Evolutionary conservation across 2,329 filamentous ascomycete genomes (phyloP).

Genomic region (Diaporthe amygdali): DNA sequence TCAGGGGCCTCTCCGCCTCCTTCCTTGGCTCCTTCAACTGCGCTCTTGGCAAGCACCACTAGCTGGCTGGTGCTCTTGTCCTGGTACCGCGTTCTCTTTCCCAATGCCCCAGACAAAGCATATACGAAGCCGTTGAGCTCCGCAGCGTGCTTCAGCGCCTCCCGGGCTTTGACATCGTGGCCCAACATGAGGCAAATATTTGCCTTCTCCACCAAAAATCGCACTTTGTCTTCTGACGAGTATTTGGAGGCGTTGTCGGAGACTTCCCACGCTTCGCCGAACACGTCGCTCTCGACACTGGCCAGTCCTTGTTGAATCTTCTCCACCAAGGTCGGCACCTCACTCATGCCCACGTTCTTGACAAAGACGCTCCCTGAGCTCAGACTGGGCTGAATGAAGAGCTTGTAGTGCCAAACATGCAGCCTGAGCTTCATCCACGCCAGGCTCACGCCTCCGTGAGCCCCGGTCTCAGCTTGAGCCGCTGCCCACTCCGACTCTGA

Average conservation of each 20-base stretch:
- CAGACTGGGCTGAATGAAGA: conserved; percentile 62
- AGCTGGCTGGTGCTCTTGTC: conserved; percentile 84
- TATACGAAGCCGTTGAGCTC: conserved; percentile 76
- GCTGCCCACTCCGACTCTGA: conserved; percentile 41
- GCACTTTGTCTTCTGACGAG: conserved; percentile 59
- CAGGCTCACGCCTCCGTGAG: conserved; percentile 36
- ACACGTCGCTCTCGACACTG: conserved; percentile 45
- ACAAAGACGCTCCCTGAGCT: conserved; percentile 60
- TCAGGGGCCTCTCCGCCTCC: conserved; percentile 56
- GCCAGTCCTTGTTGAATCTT: conserved; percentile 49
- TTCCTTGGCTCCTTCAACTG: conserved; percentile 35
- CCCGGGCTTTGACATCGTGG: conserved; percentile 74
- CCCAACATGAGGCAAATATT: conserved; percentile 86
- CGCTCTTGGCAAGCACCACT: conserved; percentile 86
- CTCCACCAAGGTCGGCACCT: conserved; percentile 61
- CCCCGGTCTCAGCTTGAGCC: not conserved
- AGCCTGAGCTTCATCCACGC: conserved; percentile 73
- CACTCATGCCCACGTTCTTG: conserved; percentile 63
- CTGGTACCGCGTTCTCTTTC: conserved; percentile 84
- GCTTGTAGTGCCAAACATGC: conserved; percentile 71
- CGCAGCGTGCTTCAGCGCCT: conserved; percentile 73
- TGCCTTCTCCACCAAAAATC: conserved; percentile 82
- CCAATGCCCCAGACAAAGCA: conserved; percentile 82
- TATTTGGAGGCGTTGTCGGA: conserved; percentile 37
- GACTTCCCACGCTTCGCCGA: conserved; percentile 30